Base-by-base conservation (phyloP, 176 grass and related monocot genomes). In the Oryza meyeriana region DNA sequence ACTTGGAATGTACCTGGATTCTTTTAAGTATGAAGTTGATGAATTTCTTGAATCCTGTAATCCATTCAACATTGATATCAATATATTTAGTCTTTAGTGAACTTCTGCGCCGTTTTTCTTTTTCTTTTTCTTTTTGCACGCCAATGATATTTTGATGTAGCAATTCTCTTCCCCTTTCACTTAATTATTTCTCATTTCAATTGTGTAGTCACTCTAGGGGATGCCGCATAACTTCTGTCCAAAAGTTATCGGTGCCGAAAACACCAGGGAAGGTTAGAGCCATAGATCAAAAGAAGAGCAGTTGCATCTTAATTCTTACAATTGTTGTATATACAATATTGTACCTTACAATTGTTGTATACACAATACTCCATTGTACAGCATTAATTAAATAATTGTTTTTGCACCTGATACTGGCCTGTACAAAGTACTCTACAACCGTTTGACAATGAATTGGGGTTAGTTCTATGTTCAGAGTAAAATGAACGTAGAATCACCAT, bases 11-110 rank as follows among this genome's bases (percentile, higher is more conserved):
- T 98, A 94, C 66, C 79, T 98, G 71, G 95, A 94, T 71, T 91
- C 92, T 3, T 98, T 98, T 22, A 98, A 94, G 77, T 98, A 98
- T 82, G 92, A 98, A 36, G 79, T 86, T 64, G 86, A 88, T 77
- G 85, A 52, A 50, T 74, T 87, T 68, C 74, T 91, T 10, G 92
- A 93, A 63, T 94, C 90, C n/a, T 98, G 86, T 93, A 94, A 80
- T 12, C 78, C 81, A 38, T 93, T 92, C 31, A 78, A 86, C 27
- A 80, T 91, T 55, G 80, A 89, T 55, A 76, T 91, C 34, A 84
- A 88, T 98, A 82, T 89, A 85, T 98, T 93, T 70, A 76, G 76
- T 5, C 76, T 93, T 86, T 93, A 81, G 86, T 98, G 64, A 88
- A 27, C 6, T 48, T 67, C 1, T 65, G 57, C 10, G 57, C 31